A percentile compares a stretch with the other conserved stretches of the same genome.
Conservation (phyloP, 352 stramenopile species). For the Discostella stelligera region DNA sequence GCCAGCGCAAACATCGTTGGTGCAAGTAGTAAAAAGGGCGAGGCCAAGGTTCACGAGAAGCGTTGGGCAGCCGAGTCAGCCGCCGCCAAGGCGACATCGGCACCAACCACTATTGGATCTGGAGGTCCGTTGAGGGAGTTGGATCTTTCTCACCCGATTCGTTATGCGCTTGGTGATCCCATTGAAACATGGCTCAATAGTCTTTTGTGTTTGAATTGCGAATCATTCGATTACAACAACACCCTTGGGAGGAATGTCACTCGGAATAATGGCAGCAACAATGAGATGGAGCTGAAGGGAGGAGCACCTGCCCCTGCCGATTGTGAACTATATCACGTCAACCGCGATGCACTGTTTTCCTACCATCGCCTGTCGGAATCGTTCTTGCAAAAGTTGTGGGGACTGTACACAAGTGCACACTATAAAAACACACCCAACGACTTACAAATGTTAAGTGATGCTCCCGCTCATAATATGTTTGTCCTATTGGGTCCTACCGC, state of each 20-base stretch:
- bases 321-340: constrained; percentile 98
- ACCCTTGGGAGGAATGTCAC: constrained; percentile 20
- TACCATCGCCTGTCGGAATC: constrained; percentile 98
- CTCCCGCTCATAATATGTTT: constrained; percentile 97
- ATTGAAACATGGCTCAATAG: constrained; percentile 97
- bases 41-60: constrained; percentile 95
- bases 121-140: constrained; percentile 90
- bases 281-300: constrained; percentile 83
- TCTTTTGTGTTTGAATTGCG: constrained; percentile 93
- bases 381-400: constrained; percentile 84
- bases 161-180: constrained; percentile 93
- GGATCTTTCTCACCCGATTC: constrained; percentile 95
- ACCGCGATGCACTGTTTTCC: constrained; percentile 98
- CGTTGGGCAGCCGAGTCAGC: constrained; percentile 90
- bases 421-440: constrained; percentile 99
- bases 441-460: constrained; percentile 97
- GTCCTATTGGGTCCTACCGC: constrained; percentile 93
- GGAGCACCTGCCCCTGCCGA: constrained; percentile 93
- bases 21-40: constrained; percentile 90
- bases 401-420: constrained; percentile 97
- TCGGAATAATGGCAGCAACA: background rate
- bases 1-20: constrained; percentile 84
- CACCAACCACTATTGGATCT: background rate
- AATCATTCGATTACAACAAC: constrained; percentile 56
- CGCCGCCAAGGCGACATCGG: constrained; percentile 75